phyloP scores from a whole-genome alignment of 805 yeast genomes.

The Maudiozyma turicensis region DNA sequence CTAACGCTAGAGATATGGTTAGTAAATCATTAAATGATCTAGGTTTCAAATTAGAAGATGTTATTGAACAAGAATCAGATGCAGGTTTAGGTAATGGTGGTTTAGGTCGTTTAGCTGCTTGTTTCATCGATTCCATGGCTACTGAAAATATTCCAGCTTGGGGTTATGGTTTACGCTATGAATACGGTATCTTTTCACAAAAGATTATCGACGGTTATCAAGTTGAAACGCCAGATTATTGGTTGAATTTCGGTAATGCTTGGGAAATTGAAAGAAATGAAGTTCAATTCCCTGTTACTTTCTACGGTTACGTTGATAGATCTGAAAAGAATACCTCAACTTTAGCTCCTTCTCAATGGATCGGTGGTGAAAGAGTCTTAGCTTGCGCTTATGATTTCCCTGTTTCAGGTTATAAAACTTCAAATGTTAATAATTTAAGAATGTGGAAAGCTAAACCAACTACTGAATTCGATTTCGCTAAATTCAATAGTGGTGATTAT shows the following conservation, averaged over 20 bases:
- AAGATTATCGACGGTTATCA: slow-evolving; percentile 85
- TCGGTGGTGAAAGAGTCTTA: slow-evolving; percentile 78
- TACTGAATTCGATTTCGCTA: slow-evolving; percentile 80
- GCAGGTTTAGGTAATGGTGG: slow-evolving; percentile 96
- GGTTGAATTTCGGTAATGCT: slow-evolving; percentile 83
- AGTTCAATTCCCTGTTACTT: slow-evolving; percentile 81
- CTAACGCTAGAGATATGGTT: slow-evolving; percentile 42
- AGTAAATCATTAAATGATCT: slow-evolving; percentile 50
- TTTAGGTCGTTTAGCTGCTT: slow-evolving; percentile 87
- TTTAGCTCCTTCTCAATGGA: slow-evolving; percentile 62
- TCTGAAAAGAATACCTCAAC: slow-evolving; percentile 39
- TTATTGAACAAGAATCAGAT: slow-evolving; percentile 79
- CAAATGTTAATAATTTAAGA: slow-evolving; percentile 79
- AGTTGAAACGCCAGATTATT: slow-evolving; percentile 89
- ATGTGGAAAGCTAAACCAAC: slow-evolving; percentile 88
- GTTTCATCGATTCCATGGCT: slow-evolving; percentile 82
- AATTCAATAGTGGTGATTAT: slow-evolving; percentile 88
- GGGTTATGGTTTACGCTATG: slow-evolving; percentile 93
- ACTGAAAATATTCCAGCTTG: slow-evolving; percentile 86
- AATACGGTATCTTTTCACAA: slow-evolving; percentile 89
- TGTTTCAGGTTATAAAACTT: slow-evolving; percentile 79
- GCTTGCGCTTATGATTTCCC: slow-evolving; percentile 92
- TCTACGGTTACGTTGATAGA: slow-evolving; percentile 71
- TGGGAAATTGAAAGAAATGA: slow-evolving; percentile 89
- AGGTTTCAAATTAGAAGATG: slow-evolving; percentile 83